Conservation (phyloP, 768 basidiomycete genomes). For the Lyophyllum semitale region DNA sequence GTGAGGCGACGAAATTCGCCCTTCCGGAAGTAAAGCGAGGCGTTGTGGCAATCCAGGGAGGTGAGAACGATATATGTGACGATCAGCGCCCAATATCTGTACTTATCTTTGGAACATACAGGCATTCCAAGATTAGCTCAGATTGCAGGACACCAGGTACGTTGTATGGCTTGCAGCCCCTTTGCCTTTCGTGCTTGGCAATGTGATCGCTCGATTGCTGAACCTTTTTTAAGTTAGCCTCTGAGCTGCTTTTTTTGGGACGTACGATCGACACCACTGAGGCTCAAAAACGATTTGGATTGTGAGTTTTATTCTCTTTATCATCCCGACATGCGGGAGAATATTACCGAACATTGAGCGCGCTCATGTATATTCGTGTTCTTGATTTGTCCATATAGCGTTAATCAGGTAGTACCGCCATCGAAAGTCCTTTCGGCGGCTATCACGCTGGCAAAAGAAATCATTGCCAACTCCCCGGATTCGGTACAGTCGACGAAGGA, state of each 20-base stretch:
- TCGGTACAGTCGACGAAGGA: constrained; percentile 76
- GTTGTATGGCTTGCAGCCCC: constrained; percentile 15
- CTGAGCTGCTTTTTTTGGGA: constrained; percentile 78
- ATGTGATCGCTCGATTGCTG: constrained; percentile 10
- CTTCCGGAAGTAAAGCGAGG: constrained; percentile 81
- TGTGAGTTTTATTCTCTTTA: constrained; percentile 48
- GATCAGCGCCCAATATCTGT: not conserved
- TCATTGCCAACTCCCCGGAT: constrained; percentile 73
- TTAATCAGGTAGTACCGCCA: constrained; percentile 68
- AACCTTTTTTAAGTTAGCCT: constrained; percentile 53
- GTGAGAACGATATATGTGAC: constrained; percentile 34
- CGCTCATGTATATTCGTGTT: not conserved
- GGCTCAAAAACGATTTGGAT: constrained; percentile 70
- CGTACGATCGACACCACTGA: constrained; percentile 66
- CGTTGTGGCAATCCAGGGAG: constrained; percentile 72
- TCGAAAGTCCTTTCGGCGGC: constrained; percentile 61
- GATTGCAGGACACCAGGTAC: constrained; percentile 76
- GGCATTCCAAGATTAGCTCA: constrained; percentile 70
- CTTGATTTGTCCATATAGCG: constrained; percentile 38
- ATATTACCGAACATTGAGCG: not conserved
- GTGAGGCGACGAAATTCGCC: constrained; percentile 66
- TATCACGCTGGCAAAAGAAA: constrained; percentile 57
- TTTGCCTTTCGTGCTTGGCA: not conserved
- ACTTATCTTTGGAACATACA: constrained; percentile 24
- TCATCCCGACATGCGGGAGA: not conserved